These are phyloP conservation scores for Pinus albicaulis DNA, from an alignment of 75 land plant genomes.

Conservation along the genomic window DNA sequence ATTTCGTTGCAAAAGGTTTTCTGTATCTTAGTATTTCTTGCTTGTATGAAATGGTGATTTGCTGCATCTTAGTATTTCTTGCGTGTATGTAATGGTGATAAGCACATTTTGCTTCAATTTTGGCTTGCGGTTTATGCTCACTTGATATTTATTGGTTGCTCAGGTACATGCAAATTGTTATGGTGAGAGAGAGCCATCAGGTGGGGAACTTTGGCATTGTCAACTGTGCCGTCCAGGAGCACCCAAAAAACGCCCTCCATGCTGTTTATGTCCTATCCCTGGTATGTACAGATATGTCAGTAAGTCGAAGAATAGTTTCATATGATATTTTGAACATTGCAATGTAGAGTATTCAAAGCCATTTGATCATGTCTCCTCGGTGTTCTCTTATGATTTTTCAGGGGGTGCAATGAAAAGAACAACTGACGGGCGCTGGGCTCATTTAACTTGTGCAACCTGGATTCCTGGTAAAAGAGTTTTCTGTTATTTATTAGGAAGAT, in stretches of 20 bases:
- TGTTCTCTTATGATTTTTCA: conserved; percentile 9
- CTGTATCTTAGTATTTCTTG: no score
- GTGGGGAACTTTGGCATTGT: conserved; percentile 88
- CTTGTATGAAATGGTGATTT: no score
- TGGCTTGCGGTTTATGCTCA: neutral
- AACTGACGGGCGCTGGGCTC: conserved; percentile 96
- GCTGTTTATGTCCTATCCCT: conserved; percentile 92
- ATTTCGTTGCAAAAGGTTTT: no score
- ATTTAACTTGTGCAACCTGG: conserved; percentile 98
- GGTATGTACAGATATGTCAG: conserved; percentile 28
- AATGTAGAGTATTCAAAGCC: no score
- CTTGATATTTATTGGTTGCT: conserved; percentile 2
- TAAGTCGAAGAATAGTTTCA: no score
- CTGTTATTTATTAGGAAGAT: neutral
- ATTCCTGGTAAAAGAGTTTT: conserved; percentile 66
- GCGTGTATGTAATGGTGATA: no score
- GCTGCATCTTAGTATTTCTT: no score
- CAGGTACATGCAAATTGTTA: conserved; percentile 96
- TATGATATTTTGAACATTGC: neutral
- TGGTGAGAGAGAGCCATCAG: conserved; percentile 81
- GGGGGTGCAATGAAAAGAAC: conserved; percentile 98
- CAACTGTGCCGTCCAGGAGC: conserved; percentile 90
- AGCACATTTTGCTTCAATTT: neutral
- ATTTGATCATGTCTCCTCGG: neutral
- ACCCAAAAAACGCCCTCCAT: conserved; percentile 61